phyloP scores from a whole-genome alignment of 2,329 filamentous ascomycete species.

The Venturia oleaginea region DNA sequence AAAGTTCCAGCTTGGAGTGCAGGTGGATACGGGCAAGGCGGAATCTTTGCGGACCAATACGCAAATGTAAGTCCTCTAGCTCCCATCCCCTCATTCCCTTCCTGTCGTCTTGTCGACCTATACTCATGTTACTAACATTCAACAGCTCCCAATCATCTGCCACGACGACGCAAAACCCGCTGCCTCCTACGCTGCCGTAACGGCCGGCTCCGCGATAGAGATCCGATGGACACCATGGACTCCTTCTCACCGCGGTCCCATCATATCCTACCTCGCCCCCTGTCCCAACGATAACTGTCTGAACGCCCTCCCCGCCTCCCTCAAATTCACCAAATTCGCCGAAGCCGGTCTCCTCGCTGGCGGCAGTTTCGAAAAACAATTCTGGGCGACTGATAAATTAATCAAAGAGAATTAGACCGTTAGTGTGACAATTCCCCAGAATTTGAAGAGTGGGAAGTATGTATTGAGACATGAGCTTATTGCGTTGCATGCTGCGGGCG shows the following conservation, averaged over 20 bases:
- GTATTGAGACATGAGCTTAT: slow-evolving; percentile 52
- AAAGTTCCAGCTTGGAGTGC: slow-evolving; percentile 10
- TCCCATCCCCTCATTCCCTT: too few species aligned
- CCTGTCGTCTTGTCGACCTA: too few species aligned
- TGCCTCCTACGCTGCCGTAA: slow-evolving; percentile 42
- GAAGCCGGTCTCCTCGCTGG: slow-evolving; percentile 45
- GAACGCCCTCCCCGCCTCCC: slow-evolving; percentile 39
- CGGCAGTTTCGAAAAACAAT: slow-evolving; percentile 23
- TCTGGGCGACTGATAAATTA: slow-evolving; percentile 50
- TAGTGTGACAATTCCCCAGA: slow-evolving; percentile 43
- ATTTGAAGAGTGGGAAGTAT: slow-evolving; percentile 48
- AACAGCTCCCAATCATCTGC: slow-evolving; percentile 48
- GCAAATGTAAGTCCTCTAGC: too few species aligned
- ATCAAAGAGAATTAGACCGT: slow-evolving; percentile 40
- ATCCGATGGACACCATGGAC: slow-evolving; percentile 57
- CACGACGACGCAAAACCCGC: slow-evolving; percentile 49
- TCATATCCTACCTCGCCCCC: slow-evolving; percentile 55
- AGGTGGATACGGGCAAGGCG: slow-evolving; percentile 18
- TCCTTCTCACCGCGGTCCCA: slow-evolving; percentile 52
- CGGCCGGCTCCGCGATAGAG: slow-evolving; percentile 49
- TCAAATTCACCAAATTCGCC: slow-evolving; percentile 57
- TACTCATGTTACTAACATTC: too few species aligned
- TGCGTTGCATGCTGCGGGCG: slow-evolving; percentile 46
- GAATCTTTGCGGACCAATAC: too few species aligned
- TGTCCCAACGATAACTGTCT: slow-evolving; percentile 46